A percentile compares a stretch with the other conserved stretches of the same genome.
These are phyloP conservation scores for Tuber umbilicatum DNA, from an alignment of 495 filamentous ascomycete species.

Conservation along the genomic window DNA sequence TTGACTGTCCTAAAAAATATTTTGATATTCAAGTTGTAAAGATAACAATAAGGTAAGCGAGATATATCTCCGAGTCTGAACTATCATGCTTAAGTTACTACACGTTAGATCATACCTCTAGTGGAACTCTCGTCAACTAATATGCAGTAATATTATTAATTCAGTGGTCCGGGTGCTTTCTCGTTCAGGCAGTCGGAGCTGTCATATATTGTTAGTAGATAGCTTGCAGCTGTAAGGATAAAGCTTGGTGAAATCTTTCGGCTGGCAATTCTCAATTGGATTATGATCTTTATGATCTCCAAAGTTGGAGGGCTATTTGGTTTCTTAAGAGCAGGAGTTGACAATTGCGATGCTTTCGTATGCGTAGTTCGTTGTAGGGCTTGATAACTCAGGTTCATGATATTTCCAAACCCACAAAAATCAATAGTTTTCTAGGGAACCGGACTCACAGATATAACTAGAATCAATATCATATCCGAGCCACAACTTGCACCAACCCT, in stretches of 20 bases:
- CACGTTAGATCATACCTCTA: not conserved
- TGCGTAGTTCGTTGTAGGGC: not conserved
- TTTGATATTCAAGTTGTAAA: not conserved
- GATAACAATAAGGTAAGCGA: not conserved
- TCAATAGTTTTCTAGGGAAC: not conserved
- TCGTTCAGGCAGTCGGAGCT: not conserved
- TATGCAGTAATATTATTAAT: too few species aligned
- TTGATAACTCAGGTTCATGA: not conserved
- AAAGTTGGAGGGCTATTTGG: not conserved
- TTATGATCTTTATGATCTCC: not conserved
- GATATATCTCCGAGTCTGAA: not conserved
- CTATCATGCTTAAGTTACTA: not conserved
- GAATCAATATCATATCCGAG: not conserved
- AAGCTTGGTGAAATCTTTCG: too few species aligned
- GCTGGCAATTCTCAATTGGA: not conserved
- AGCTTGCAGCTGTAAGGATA: not conserved
- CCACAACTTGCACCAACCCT: not conserved
- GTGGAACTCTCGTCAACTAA: not conserved
- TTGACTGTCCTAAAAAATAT: not conserved
- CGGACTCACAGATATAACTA: not conserved
- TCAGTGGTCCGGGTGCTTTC: not conserved
- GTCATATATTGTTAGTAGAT: not conserved
- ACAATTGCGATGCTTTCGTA: not conserved
- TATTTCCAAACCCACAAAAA: not conserved
- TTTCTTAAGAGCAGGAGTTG: not conserved